Base-by-base conservation (phyloP, 768 basidiomycete genomes). In the Hygrophorus russula region DNA sequence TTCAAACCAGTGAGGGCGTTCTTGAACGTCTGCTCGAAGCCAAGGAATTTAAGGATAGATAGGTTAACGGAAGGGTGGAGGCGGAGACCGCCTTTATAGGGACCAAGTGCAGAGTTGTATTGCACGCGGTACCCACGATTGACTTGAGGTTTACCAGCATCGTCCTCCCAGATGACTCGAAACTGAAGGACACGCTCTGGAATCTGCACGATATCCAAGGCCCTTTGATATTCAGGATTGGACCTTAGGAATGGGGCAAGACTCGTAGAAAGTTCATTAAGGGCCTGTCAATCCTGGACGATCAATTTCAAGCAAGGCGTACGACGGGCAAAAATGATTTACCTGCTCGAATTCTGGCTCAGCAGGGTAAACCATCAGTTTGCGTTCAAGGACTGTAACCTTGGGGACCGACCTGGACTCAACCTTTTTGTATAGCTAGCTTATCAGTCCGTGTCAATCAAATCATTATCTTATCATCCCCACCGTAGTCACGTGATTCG, bases 11-110 rank as follows among this genome's bases (percentile, higher is more conserved):
- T 84, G 19, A 86, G 69, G 30, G 82, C 82, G 62, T 86, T 83
- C 64, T 83, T 83, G 74, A 83, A 83, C 48, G 73, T 78, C 60
- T 86, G 82, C 63, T 86, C 82, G 62, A 83, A 82, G 36, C 82
- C 82, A 50, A 86, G 73, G 77, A 86, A 86, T 59, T 86, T 86
- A 61, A 86, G 73, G 66, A 86, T 83, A 53, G 79, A 81, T 31
- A 86, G 72, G 67, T 83, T 84, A 64, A 86, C 82, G 41, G 77
- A 74, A 48, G 81, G 80, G 68, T 84, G 82, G 41, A 86, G 72
- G 50, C 82, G 77, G 52, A 84, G 75, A 61, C 82, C 82, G 49
- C 82, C 82, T 61, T 82, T 81, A 71, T 82, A 82, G 34, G 82
- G 82, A 43, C 82, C 82, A 24, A 86, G 70, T 19, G 79, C 80